Conservation (phyloP, 2,329 filamentous ascomycete species). For the Triangularia verruculosa region DNA sequence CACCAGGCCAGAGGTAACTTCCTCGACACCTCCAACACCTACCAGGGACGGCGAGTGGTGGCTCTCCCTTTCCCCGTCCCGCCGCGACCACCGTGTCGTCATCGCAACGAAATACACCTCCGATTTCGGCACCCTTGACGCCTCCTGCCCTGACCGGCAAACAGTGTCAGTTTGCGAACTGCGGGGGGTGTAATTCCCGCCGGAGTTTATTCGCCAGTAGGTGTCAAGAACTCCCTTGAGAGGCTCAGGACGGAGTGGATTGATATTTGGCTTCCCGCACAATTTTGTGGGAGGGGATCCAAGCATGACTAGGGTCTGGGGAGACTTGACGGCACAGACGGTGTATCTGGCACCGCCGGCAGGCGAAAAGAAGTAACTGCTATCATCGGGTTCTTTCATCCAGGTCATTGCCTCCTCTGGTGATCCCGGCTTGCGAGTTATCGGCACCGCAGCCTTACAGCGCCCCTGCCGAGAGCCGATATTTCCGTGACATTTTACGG, state of each 20-base stretch:
- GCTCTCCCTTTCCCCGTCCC: slow-evolving; percentile 49
- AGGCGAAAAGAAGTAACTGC: not conserved
- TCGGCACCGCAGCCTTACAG: too few relatives aligned
- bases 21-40: slow-evolving; percentile 62
- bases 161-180: slow-evolving; percentile 41
- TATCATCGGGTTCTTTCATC: too few relatives aligned
- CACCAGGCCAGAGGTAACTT: slow-evolving; percentile 59
- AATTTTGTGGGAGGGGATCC: slow-evolving; percentile 36
- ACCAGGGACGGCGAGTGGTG: slow-evolving; percentile 59
- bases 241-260: slow-evolving; percentile 46
- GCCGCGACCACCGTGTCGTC: slow-evolving; percentile 53
- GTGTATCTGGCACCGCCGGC: slow-evolving; percentile 4
- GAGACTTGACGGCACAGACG: not conserved
- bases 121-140: slow-evolving; percentile 40
- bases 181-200: slow-evolving; percentile 43
- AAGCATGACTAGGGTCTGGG: slow-evolving; percentile 11
- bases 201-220: slow-evolving; percentile 40
- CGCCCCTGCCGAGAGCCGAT: too few relatives aligned
- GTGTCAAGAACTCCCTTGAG: slow-evolving; percentile 41
- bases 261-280: slow-evolving; percentile 53
- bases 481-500: too few relatives aligned
- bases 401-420: too few relatives aligned
- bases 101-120: slow-evolving; percentile 56
- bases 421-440: too few relatives aligned
- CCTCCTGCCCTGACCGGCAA: slow-evolving; percentile 12